These are phyloP conservation scores for Blastocladiella britannica DNA, from an alignment of 192 early-diverging fungal species.

Conservation along the genomic window DNA sequence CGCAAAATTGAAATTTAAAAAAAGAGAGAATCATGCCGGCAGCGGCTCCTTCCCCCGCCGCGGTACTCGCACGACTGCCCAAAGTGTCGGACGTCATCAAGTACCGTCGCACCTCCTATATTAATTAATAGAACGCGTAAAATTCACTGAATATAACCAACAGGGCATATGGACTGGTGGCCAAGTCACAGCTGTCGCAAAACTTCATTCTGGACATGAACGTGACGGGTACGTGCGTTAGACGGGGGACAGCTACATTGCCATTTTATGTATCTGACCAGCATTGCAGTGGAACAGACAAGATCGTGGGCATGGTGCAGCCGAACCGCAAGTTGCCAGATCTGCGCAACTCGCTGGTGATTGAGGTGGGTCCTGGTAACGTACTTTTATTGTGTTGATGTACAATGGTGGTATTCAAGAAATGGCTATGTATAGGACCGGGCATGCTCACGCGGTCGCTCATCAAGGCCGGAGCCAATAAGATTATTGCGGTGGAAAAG, in stretches of 20 bases:
- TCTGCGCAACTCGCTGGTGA: conserved; percentile 25
- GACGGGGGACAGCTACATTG: neutral
- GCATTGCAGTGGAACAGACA: conserved; percentile 18
- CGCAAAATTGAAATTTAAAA: no score
- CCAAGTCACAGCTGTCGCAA: conserved; percentile 51
- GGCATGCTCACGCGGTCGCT: conserved; percentile 59
- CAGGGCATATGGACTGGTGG: conserved; percentile 47
- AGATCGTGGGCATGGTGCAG: conserved; percentile 29
- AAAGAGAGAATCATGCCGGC: no score
- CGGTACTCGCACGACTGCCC: neutral
- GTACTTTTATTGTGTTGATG: neutral
- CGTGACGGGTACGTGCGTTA: conserved; percentile 34
- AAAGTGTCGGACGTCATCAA: neutral
- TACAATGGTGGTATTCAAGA: no score
- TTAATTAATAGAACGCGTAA: neutral
- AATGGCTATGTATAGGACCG: conserved; percentile 20
- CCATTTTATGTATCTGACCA: neutral
- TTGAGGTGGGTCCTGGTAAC: conserved; percentile 55
- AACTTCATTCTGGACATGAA: conserved; percentile 69
- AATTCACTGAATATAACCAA: conserved; percentile 7
- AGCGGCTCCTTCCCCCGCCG: no score
- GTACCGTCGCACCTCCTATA: neutral
- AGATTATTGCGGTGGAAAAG: conserved; percentile 51
- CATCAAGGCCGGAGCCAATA: conserved; percentile 34
- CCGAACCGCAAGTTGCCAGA: conserved; percentile 22